Percentiles rank a stretch among this genome's conserved stretches.
These are phyloP conservation scores for Epichloe sylvatica DNA, from an alignment of 2,329 filamentous ascomycete species.

Conservation along the genomic window DNA sequence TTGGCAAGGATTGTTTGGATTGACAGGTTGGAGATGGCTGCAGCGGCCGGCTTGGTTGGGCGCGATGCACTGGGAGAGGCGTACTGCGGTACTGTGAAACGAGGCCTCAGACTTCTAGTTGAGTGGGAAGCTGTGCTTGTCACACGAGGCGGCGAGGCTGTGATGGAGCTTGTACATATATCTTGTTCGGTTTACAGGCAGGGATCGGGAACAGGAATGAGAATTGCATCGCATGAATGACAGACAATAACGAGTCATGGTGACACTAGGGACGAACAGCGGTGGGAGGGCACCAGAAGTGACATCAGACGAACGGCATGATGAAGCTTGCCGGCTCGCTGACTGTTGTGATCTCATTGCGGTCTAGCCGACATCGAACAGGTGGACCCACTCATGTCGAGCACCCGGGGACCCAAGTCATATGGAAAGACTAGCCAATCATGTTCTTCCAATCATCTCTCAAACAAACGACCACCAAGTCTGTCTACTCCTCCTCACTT, in stretches of 20 bases:
- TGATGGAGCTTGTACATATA: conserved; percentile 29
- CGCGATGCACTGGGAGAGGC: conserved; percentile 3
- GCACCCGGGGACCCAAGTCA: too few relatives aligned
- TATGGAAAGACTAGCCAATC: not conserved
- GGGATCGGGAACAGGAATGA: conserved; percentile 18
- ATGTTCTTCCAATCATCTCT: not conserved
- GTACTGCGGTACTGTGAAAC: not conserved
- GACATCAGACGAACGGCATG: not conserved
- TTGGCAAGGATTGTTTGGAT: conserved; percentile 20
- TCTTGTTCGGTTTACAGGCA: conserved; percentile 22
- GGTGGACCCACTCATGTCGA: not conserved
- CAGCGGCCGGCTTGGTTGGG: conserved; percentile 1
- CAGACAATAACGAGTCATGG: not conserved
- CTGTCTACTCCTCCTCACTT: not conserved
- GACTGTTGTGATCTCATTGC: not conserved
- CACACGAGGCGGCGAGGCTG: conserved; percentile 5
- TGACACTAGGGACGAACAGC: not conserved
- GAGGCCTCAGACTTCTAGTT: conserved; percentile 1
- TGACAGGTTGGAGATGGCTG: conserved; percentile 24
- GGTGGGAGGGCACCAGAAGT: not conserved
- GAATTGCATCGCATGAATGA: conserved; percentile 16
- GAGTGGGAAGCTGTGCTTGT: conserved; percentile 6
- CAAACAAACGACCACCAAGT: not conserved
- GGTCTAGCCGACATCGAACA: not conserved
- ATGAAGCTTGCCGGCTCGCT: not conserved